A percentile compares a stretch with the other conserved stretches of the same genome.
phyloP scores from a whole-genome alignment of 2,329 filamentous ascomycete species.

The Dothideomycetes sp. region DNA sequence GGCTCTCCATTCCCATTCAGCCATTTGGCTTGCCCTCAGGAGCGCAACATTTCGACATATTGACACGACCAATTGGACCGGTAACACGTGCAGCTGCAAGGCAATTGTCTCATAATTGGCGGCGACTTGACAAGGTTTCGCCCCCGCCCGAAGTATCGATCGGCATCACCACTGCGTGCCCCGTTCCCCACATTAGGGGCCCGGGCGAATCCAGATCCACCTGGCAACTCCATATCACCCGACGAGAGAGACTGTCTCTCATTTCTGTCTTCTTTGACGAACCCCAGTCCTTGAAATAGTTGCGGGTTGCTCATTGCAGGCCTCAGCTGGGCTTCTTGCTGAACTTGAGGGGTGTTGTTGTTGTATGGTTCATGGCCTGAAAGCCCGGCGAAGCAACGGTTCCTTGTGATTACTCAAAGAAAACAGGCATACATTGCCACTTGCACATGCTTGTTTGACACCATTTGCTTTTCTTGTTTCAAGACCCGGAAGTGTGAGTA shows the following conservation, averaged over 20 bases:
- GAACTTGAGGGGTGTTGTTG: not conserved
- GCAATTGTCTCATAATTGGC: too few species aligned
- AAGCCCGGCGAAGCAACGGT: not conserved
- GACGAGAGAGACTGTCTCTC: not conserved
- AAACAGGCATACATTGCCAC: not conserved
- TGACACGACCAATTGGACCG: not conserved
- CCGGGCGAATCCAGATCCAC: constrained; percentile 8
- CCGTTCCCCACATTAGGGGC: constrained; percentile 6
- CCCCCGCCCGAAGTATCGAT: constrained; percentile 2
- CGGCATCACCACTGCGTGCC: constrained; percentile 4
- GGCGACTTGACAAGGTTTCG: not conserved
- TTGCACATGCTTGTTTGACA: not conserved
- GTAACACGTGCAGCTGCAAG: too few species aligned
- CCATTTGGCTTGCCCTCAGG: not conserved
- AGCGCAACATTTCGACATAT: not conserved
- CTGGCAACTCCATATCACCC: constrained; percentile 3
- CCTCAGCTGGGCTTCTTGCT: not conserved
- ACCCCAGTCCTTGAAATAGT: not conserved
- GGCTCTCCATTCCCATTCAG: not conserved
- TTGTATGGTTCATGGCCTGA: not conserved
- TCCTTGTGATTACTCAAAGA: not conserved
- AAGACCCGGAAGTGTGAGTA: too few species aligned
- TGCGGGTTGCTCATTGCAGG: not conserved
- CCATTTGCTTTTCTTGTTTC: too few species aligned
- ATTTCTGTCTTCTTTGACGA: not conserved